A percentile compares a stretch with the other conserved stretches of the same genome.
These are phyloP conservation scores for Glycine latifolia DNA, from an alignment of 306 rosid species.

Conservation along the genomic window DNA sequence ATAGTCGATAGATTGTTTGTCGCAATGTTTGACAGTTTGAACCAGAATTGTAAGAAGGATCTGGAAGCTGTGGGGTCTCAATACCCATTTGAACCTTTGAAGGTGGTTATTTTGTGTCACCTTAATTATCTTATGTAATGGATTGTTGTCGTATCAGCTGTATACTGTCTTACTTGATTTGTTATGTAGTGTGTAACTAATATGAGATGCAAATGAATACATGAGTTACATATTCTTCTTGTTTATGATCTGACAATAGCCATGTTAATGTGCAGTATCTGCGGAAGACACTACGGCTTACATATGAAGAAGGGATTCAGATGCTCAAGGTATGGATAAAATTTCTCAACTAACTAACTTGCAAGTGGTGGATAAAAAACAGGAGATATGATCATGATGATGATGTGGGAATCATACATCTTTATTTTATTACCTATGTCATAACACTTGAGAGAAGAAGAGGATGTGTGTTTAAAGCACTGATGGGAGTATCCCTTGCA, in stretches of 20 bases:
- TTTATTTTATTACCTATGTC: neutral
- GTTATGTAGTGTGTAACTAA: neutral
- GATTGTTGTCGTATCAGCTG: neutral
- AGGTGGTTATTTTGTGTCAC: constrained; percentile 59
- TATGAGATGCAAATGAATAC: constrained; percentile 3
- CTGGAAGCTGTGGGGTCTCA: constrained; percentile 82
- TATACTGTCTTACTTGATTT: neutral
- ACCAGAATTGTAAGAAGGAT: constrained; percentile 67
- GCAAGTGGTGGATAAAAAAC: neutral
- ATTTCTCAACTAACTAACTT: neutral
- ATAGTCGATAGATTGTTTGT: constrained; percentile 78
- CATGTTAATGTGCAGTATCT: constrained; percentile 70
- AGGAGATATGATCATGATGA: neutral
- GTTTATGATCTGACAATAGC: constrained; percentile 42
- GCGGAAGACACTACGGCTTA: constrained; percentile 76
- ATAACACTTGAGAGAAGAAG: neutral
- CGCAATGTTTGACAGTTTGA: constrained; percentile 75
- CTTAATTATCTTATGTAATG: constrained; percentile 11
- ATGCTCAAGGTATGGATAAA: constrained; percentile 80
- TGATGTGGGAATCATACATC: neutral
- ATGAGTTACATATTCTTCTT: neutral
- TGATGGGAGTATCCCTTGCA: neutral
- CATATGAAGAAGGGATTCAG: constrained; percentile 91
- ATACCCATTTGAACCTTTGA: constrained; percentile 91
- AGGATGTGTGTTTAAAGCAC: neutral